phyloP scores from a whole-genome alignment of 106 monocot species.

The Chionographis japonica region DNA sequence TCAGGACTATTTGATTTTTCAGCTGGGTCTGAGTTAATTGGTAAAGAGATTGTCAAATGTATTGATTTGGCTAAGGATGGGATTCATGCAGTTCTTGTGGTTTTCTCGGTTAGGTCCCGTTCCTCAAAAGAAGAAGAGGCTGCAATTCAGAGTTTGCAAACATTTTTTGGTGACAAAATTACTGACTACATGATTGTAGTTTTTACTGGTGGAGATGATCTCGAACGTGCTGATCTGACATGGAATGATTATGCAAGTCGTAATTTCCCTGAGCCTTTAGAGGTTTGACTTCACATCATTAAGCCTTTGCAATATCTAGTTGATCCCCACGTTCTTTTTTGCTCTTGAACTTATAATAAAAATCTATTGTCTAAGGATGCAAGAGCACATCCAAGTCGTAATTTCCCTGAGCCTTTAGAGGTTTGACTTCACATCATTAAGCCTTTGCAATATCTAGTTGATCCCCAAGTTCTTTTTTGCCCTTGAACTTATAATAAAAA shows the following conservation, averaged over 20 bases:
- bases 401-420: too few species aligned
- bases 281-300: conserved; percentile 22
- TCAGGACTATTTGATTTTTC: conserved; percentile 76
- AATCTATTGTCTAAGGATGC: too few species aligned
- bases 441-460: too few species aligned
- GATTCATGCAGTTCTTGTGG: conserved; percentile 84
- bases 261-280: conserved; percentile 44
- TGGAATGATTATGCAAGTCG: conserved; percentile 38
- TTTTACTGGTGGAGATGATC: conserved; percentile 74
- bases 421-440: too few species aligned
- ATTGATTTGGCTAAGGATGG: conserved; percentile 89
- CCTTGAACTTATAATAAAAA: too few species aligned
- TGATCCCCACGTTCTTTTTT: background rate
- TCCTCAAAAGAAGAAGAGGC: conserved; percentile 73
- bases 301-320: background rate
- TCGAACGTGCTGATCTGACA: conserved; percentile 42
- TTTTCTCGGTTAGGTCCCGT: conserved; percentile 58
- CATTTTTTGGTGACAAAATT: conserved; percentile 77
- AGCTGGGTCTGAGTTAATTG: conserved; percentile 37
- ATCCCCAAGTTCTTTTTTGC: too few species aligned
- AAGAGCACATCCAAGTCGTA: too few species aligned
- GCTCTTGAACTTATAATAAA: too few species aligned
- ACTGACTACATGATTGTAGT: conserved; percentile 76
- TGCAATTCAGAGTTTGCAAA: conserved; percentile 52
- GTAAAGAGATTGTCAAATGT: conserved; percentile 80